These are phyloP conservation scores for Pleurotus tuber-regium DNA, from an alignment of 768 basidiomycete species.

Conservation along the genomic window DNA sequence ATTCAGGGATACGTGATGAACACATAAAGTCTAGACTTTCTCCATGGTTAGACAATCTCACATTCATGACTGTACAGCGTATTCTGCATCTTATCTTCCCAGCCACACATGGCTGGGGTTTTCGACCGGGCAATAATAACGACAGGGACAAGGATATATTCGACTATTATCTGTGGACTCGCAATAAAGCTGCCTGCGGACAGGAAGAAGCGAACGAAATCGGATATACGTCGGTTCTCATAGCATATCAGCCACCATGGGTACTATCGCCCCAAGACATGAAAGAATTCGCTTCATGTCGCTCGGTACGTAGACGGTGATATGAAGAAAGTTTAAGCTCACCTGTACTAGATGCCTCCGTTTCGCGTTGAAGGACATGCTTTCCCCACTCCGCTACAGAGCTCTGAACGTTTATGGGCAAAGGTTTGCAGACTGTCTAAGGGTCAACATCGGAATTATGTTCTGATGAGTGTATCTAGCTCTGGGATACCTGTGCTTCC, in stretches of 20 bases:
- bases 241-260: constrained; percentile 64
- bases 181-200: constrained; percentile 2
- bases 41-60: constrained; percentile 49
- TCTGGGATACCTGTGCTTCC: constrained; percentile 56
- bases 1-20: not conserved
- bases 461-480: constrained; percentile 24
- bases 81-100: constrained; percentile 45
- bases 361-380: constrained; percentile 30
- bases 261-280: constrained; percentile 53
- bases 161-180: constrained; percentile 44
- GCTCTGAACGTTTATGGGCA: constrained; percentile 57
- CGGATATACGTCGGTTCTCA: constrained; percentile 35
- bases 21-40: constrained; percentile 31
- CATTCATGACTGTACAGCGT: constrained; percentile 49
- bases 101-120: constrained; percentile 39
- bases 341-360: constrained; percentile 35
- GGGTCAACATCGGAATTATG: not conserved
- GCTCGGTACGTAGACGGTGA: constrained; percentile 28
- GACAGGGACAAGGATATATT: constrained; percentile 40
- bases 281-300: constrained; percentile 46
- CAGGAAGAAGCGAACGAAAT: constrained; percentile 15
- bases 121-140: constrained; percentile 28
- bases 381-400: constrained; percentile 31
- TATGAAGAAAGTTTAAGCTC: constrained; percentile 10
- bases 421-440: constrained; percentile 36